Evolutionary conservation across 345 rosid species (phyloP).

Genomic region (Dimocarpus longan): DNA sequence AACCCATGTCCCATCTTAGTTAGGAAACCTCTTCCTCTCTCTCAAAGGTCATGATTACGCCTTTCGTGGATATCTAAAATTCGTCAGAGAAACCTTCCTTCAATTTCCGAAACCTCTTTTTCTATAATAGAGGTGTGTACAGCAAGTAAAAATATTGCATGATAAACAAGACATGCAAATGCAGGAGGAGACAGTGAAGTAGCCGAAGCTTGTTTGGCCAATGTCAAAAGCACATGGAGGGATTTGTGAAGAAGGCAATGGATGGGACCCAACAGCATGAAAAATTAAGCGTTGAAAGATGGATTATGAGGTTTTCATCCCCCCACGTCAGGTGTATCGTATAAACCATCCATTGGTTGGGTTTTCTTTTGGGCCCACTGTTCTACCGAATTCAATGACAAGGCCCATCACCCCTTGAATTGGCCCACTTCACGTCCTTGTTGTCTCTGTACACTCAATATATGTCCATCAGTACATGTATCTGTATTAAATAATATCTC

Average conservation of each 20-base stretch:
- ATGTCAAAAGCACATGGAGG: constrained; percentile 42
- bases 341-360: constrained; percentile 23
- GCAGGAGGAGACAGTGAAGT: not conserved
- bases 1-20: not conserved
- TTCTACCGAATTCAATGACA: constrained; percentile 4
- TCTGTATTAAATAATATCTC: too few species aligned
- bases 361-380: constrained; percentile 34
- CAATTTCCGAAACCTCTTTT: too few species aligned
- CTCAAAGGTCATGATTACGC: not conserved
- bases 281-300: constrained; percentile 20
- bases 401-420: constrained; percentile 34
- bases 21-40: not conserved
- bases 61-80: too few species aligned
- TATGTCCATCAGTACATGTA: too few species aligned
- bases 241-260: not conserved
- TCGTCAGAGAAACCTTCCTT: not conserved
- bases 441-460: constrained; percentile 14
- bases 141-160: too few species aligned
- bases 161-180: too few species aligned
- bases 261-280: constrained; percentile 17
- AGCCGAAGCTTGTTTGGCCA: constrained; percentile 23
- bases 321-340: constrained; percentile 33
- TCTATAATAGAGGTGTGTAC: too few species aligned
- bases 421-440: constrained; percentile 41
- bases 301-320: constrained; percentile 27